A percentile compares a stretch with the other conserved stretches of the same genome.
phyloP scores from a whole-genome alignment of 179 eudicot genomes.

The Spinacia oleracea region DNA sequence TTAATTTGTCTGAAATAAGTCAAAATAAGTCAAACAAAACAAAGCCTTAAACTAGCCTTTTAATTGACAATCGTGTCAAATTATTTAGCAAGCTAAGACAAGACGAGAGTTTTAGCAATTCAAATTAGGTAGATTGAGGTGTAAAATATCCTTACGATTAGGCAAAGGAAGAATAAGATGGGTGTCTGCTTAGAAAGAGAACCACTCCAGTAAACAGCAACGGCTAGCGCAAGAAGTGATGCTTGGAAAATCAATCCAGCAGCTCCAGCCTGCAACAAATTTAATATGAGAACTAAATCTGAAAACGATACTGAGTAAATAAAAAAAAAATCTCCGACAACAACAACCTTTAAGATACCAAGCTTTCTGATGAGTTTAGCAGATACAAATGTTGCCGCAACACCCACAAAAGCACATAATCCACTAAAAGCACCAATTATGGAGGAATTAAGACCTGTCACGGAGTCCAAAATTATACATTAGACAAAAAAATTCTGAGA shows the following conservation, averaged over 20 bases:
- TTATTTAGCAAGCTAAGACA: background rate
- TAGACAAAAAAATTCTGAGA: background rate
- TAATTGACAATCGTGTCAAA: background rate
- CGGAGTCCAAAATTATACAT: slow-evolving; percentile 15
- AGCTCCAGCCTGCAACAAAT: slow-evolving; percentile 80
- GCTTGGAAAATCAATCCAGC: slow-evolving; percentile 81
- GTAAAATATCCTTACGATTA: slow-evolving; percentile 53
- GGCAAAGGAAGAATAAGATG: slow-evolving; percentile 63
- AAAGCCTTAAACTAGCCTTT: too few species aligned
- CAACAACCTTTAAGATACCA: slow-evolving; percentile 76
- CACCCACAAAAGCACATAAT: slow-evolving; percentile 93
- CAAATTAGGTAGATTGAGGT: background rate
- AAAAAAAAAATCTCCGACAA: background rate
- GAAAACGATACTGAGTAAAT: slow-evolving; percentile 7
- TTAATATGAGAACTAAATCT: slow-evolving; percentile 13
- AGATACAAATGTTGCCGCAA: slow-evolving; percentile 88
- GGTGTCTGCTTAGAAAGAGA: slow-evolving; percentile 64
- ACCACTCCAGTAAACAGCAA: slow-evolving; percentile 84
- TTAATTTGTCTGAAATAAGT: too few species aligned
- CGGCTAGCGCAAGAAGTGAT: slow-evolving; percentile 73
- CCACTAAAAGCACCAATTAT: slow-evolving; percentile 87
- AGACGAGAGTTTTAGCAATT: background rate
- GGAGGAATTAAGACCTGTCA: slow-evolving; percentile 77
- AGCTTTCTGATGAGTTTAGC: slow-evolving; percentile 67
- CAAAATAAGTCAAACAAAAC: too few species aligned